Evolutionary conservation across 2,329 filamentous ascomycete genomes (phyloP).

Genomic region (Neofusicoccum cordaticola): DNA sequence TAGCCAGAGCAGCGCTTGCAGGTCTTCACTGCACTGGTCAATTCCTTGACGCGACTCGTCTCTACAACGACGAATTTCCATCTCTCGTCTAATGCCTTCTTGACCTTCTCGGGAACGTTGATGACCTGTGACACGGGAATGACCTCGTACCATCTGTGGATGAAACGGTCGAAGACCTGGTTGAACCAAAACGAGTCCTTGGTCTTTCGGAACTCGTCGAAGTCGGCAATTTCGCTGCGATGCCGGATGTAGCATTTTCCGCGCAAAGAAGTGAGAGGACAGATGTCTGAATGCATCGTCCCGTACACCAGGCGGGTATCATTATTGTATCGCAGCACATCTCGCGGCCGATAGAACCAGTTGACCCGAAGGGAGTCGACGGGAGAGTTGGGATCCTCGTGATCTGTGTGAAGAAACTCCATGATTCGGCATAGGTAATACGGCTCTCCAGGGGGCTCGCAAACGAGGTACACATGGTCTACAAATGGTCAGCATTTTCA

Average conservation of each 20-base stretch:
- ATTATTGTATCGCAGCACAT: constrained; percentile 87
- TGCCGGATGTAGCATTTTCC: constrained; percentile 92
- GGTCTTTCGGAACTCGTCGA: constrained; percentile 80
- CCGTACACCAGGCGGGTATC: constrained; percentile 91
- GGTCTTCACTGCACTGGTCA: constrained; percentile 91
- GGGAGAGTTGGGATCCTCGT: constrained; percentile 63
- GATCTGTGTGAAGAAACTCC: constrained; percentile 87
- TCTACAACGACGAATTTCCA: constrained; percentile 97
- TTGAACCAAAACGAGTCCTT: constrained; percentile 95
- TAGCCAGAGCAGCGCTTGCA: constrained; percentile 92
- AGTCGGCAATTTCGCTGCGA: constrained; percentile 75
- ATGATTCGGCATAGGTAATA: constrained; percentile 98
- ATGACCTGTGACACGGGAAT: constrained; percentile 90
- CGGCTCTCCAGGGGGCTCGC: constrained; percentile 94
- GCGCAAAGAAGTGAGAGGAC: constrained; percentile 84
- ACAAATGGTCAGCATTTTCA: constrained; percentile 36
- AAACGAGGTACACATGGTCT: constrained; percentile 93
- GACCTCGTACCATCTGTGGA: constrained; percentile 95
- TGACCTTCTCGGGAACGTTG: constrained; percentile 92
- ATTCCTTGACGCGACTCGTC: constrained; percentile 87
- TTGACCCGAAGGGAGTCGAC: constrained; percentile 91
- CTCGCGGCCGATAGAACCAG: constrained; percentile 96
- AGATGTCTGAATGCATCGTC: constrained; percentile 98
- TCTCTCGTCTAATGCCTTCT: constrained; percentile 90
- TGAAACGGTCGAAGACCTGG: constrained; percentile 96